Evolutionary conservation across 768 basidiomycete genomes (phyloP).

Genomic region (Boletus subparvulus): DNA sequence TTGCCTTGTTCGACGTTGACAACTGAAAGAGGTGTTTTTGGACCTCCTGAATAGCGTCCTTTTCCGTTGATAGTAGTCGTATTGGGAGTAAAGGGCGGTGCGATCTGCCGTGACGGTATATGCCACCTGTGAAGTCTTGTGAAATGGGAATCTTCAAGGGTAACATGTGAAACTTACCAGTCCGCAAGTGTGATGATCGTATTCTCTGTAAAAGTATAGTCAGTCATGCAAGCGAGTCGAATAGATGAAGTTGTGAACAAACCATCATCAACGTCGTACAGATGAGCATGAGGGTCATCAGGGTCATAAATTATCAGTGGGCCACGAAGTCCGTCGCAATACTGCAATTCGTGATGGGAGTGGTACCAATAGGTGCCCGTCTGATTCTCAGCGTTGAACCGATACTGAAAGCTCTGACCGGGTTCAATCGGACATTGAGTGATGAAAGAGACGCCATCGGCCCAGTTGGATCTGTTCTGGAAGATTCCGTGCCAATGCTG

Average conservation of each 20-base stretch:
- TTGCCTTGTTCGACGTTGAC: constrained; percentile 39
- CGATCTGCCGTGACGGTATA: constrained; percentile 16
- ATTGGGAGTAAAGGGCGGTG: constrained; percentile 30
- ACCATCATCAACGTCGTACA: constrained; percentile 53
- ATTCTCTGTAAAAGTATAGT: constrained; percentile 27
- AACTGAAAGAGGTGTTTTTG: constrained; percentile 36
- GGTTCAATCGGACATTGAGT: constrained; percentile 48
- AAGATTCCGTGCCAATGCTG: constrained; percentile 38
- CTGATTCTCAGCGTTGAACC: constrained; percentile 39
- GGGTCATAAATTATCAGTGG: constrained; percentile 47
- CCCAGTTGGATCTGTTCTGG: constrained; percentile 35
- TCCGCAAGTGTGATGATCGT: constrained; percentile 46
- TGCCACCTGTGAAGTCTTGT: constrained; percentile 27
- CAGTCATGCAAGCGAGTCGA: background rate
- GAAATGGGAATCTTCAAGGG: background rate
- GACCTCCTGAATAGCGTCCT: constrained; percentile 38
- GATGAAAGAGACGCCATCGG: constrained; percentile 41
- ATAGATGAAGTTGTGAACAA: background rate
- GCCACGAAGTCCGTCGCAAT: constrained; percentile 44
- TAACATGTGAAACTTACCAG: constrained; percentile 34
- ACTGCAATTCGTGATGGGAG: constrained; percentile 40
- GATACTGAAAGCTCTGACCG: constrained; percentile 40
- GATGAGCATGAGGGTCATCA: constrained; percentile 37
- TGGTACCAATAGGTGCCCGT: constrained; percentile 53
- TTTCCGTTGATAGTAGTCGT: constrained; percentile 47